Evolutionary conservation across 306 rosid genomes (phyloP).

Genomic region (Erythrophleum fordii): DNA sequence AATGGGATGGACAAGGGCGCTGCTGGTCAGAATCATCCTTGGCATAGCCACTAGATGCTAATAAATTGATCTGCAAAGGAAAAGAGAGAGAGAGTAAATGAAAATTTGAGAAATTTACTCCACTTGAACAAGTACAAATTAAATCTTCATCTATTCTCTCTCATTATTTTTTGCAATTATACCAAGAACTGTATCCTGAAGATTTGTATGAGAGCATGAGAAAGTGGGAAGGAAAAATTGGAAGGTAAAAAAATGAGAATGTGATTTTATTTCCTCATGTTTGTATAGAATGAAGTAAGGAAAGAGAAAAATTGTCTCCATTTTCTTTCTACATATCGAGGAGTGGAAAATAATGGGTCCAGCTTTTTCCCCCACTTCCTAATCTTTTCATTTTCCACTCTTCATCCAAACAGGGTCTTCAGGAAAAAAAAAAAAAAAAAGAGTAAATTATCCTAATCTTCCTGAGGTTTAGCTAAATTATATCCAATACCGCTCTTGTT

Average conservation of each 20-base stretch:
- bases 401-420: neutral
- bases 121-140: neutral
- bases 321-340: constrained; percentile 17
- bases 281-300: neutral
- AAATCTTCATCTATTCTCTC: neutral
- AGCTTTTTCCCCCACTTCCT: neutral
- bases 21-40: constrained; percentile 46
- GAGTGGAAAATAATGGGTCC: constrained; percentile 13
- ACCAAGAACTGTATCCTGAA: neutral
- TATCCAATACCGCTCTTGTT: too few species aligned
- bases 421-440: too few species aligned
- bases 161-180: neutral
- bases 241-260: neutral
- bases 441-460: too few species aligned
- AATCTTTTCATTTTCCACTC: constrained; percentile 4
- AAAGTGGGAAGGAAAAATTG: neutral
- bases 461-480: too few species aligned
- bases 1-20: constrained; percentile 49
- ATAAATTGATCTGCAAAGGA: constrained; percentile 64
- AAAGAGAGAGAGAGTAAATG: neutral
- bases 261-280: neutral
- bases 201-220: neutral
- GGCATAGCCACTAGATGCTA: constrained; percentile 55
- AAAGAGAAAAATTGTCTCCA: neutral
- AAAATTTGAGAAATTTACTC: neutral